Evolutionary conservation across 257 asterid genomes (phyloP).

Genomic region (Lavandula angustifolia): DNA sequence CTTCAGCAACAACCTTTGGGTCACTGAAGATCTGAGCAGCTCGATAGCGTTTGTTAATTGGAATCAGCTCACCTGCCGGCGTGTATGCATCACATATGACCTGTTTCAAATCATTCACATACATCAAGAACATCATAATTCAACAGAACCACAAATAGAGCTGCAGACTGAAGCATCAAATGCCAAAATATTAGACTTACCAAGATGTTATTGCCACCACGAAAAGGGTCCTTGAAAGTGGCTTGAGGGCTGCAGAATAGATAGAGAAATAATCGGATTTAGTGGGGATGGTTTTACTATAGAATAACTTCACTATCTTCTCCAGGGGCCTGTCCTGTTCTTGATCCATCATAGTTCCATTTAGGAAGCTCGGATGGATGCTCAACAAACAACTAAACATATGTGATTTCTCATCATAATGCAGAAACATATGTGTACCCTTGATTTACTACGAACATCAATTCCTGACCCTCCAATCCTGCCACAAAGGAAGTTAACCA

Average conservation of each 20-base stretch:
- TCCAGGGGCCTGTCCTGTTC: constrained; percentile 99
- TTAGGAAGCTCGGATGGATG: constrained; percentile 97
- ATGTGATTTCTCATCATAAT: constrained; percentile 4
- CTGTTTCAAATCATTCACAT: constrained; percentile 40
- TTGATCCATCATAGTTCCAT: constrained; percentile 99
- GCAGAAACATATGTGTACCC: constrained; percentile 45
- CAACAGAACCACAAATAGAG: not conserved
- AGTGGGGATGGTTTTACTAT: constrained; percentile 59
- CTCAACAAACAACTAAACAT: constrained; percentile 35
- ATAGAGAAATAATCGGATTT: constrained; percentile 24
- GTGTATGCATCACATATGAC: constrained; percentile 93
- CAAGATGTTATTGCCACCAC: constrained; percentile 96
- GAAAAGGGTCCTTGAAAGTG: constrained; percentile 96
- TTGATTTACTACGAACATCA: constrained; percentile 91
- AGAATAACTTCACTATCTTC: constrained; percentile 97
- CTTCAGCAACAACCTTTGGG: constrained; percentile 70
- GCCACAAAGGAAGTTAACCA: constrained; percentile 27
- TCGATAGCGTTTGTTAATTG: constrained; percentile 84
- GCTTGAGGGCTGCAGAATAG: constrained; percentile 81
- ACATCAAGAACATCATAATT: not conserved
- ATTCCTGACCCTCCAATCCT: constrained; percentile 97
- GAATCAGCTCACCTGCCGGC: constrained; percentile 95
- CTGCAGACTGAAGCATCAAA: constrained; percentile 1
- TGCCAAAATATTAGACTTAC: constrained; percentile 45
- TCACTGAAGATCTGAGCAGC: constrained; percentile 92